Evolutionary conservation across 495 filamentous ascomycete genomes (phyloP).

Genomic region (Aspergillus coremiiformis): DNA sequence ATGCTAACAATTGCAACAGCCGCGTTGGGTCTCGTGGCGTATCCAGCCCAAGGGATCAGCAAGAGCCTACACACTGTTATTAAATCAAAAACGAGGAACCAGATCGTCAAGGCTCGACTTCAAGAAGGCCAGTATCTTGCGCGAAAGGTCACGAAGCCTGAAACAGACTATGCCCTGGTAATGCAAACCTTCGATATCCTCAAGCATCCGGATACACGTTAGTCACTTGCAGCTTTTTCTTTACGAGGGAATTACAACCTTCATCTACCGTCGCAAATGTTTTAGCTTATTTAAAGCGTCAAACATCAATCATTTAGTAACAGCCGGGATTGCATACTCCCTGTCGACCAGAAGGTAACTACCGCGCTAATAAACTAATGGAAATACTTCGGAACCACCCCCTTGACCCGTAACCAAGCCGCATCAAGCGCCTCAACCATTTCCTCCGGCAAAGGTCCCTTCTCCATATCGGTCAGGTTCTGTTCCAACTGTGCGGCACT

Average conservation of each 20-base stretch:
- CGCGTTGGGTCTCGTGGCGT: slow-evolving; percentile 21
- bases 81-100: slow-evolving; percentile 19
- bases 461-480: slow-evolving; percentile 31
- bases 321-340: too few relatives aligned
- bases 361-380: slow-evolving; percentile 1
- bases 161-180: neutral
- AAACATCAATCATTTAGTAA: neutral
- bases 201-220: neutral
- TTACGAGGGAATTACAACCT: neutral
- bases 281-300: neutral
- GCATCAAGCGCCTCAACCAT: slow-evolving; percentile 14
- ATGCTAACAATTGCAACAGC: slow-evolving; percentile 9
- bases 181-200: neutral
- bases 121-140: slow-evolving; percentile 9
- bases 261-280: neutral
- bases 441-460: slow-evolving; percentile 32
- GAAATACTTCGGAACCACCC: slow-evolving; percentile 12
- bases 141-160: neutral
- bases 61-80: slow-evolving; percentile 20
- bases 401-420: slow-evolving; percentile 10
- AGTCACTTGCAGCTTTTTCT: too few relatives aligned
- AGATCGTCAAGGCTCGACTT: slow-evolving; percentile 10
- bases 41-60: slow-evolving; percentile 20
- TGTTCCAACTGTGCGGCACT: slow-evolving; percentile 26
- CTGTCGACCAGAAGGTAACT: too few relatives aligned